Evolutionary conservation across 2,329 filamentous ascomycete genomes (phyloP).

Genomic region (Curvularia eragrostidis): DNA sequence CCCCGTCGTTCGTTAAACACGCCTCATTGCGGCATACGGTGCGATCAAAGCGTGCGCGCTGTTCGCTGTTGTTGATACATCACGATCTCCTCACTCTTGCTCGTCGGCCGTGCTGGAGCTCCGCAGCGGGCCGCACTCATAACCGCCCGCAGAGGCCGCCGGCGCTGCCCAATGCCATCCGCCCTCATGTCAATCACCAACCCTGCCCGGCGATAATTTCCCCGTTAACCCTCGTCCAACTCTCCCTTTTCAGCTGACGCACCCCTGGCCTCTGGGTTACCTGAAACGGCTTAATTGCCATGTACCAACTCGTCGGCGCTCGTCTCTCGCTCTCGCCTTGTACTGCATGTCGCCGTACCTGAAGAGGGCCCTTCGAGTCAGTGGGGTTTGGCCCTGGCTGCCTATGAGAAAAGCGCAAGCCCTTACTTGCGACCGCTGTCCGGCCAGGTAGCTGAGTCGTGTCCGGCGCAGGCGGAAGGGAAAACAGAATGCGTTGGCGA

Average conservation of each 20-base stretch:
- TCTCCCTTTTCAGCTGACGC: constrained; percentile 14
- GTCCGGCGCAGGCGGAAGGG: constrained; percentile 9
- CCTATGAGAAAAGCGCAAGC: constrained; percentile 1
- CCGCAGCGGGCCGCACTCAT: constrained; percentile 13
- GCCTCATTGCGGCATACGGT: neutral
- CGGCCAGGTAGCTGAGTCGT: constrained; percentile 12
- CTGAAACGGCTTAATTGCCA: constrained; percentile 16
- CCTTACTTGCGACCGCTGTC: constrained; percentile 5
- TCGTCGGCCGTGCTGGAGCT: neutral
- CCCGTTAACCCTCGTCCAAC: constrained; percentile 8
- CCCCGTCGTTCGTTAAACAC: neutral
- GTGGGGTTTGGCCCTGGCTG: constrained; percentile 4
- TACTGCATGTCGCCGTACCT: neutral
- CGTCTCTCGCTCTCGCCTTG: neutral
- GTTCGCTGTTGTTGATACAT: neutral
- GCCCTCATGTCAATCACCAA: constrained; percentile 2
- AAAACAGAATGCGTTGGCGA: constrained; percentile 8
- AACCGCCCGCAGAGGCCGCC: constrained; percentile 8
- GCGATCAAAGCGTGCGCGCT: neutral
- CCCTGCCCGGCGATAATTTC: neutral
- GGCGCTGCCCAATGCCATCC: constrained; percentile 6
- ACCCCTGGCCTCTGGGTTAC: constrained; percentile 20
- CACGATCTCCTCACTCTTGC: neutral
- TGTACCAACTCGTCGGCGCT: constrained; percentile 18
- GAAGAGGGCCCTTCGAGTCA: constrained; percentile 13